Conservation (phyloP, 2,329 filamentous ascomycete species). For the Trichoderma sp. region DNA sequence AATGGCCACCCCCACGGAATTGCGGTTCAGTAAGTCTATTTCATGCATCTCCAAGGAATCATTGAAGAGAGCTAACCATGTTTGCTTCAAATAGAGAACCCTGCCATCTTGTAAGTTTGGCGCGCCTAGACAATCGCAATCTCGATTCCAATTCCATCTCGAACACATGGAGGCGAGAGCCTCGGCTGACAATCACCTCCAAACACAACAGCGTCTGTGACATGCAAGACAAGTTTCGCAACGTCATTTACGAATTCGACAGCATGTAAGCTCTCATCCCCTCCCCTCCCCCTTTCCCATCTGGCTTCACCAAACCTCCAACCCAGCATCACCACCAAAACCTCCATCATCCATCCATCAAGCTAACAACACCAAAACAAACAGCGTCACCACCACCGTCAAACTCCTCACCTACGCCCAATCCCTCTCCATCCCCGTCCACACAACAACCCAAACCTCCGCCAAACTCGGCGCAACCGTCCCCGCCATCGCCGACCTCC, state of each 20-base stretch:
- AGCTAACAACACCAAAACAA: background rate
- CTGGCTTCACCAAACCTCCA: too few species aligned
- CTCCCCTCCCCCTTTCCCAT: too few species aligned
- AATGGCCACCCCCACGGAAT: constrained; percentile 15
- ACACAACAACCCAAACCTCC: constrained; percentile 81
- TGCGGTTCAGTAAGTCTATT: constrained; percentile 36
- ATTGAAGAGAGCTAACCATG: background rate
- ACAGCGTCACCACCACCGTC: constrained; percentile 58
- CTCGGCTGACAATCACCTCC: constrained; percentile 2
- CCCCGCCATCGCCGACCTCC: constrained; percentile 59
- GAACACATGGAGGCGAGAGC: background rate
- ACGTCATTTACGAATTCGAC: constrained; percentile 78
- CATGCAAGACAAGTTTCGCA: constrained; percentile 88
- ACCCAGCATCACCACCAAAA: background rate
- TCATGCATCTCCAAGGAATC: rapidly evolving
- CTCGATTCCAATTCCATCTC: background rate
- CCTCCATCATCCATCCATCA: background rate
- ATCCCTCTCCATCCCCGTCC: constrained; percentile 71
- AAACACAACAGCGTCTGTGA: constrained; percentile 71
- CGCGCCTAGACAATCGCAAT: background rate
- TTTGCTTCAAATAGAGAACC: constrained; percentile 39
- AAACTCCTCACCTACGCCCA: constrained; percentile 66
- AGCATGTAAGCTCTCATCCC: constrained; percentile 59
- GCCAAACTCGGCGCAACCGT: constrained; percentile 78
- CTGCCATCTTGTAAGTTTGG: constrained; percentile 49